Evolutionary conservation across 176 grass and related monocot genomes (phyloP), one percentile per base, ranked within the genome.

Genomic region (Pontederia paniculata): DNA sequence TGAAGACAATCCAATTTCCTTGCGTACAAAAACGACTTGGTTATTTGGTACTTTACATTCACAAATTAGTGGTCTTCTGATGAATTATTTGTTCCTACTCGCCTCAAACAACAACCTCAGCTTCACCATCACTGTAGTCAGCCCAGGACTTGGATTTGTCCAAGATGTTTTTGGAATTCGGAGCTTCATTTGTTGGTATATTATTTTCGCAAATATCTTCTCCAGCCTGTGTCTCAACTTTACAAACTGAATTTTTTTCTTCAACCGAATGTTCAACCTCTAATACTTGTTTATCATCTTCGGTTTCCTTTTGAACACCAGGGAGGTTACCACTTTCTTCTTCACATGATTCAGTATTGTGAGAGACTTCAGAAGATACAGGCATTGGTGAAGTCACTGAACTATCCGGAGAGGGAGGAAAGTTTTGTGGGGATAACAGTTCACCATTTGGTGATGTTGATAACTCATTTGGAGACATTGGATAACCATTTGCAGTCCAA

Each of bases 111-210:
- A 37, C 28, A 37, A 37, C 28, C 28, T 3, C 79, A 42, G 63
- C 70, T 76, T 95, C 84, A 63, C 78, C 63, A 43, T 95, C 84
- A 19, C 88, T 84, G 63, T 76, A 81, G 58, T 88, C 88, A 57
- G 84, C 81, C 83, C 80, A 94, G 54, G 72, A 81, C 76, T 88
- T 83, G 15, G 60, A 51, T 21, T 88, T 75, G 62, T 80, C 90
- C 51, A 50, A 65, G 53, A 67, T 42, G 15, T 16, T 65, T 17
- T 48, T 50, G 23, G 55, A 52, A 50, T 88, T 62, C 1, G 49
- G 54, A 73, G 44, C 68, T 74, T 77, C 74, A 71, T 77, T 58
- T 41, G 10, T 62, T 70, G 11, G 59, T 9, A 17, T 18, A 48
- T 45, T 31, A n/a, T 43, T 67, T 66, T 72, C 78, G 28, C 45